phyloP scores from a whole-genome alignment of 78 protist species.

The Diacronema lutheri region DNA sequence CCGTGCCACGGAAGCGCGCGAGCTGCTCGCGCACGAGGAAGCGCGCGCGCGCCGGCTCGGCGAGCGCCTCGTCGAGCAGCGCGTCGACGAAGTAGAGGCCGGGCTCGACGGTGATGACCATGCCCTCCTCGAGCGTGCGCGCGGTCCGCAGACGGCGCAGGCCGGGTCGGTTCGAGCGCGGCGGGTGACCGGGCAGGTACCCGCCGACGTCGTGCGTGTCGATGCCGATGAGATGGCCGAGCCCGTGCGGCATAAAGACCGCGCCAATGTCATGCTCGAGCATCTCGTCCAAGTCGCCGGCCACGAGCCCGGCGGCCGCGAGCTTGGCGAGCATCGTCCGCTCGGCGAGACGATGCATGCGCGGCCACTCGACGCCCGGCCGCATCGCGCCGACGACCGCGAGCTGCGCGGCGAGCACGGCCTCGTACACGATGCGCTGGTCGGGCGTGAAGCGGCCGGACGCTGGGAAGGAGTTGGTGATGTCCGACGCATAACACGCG shows the following conservation, averaged over 20 bases:
- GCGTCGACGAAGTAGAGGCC: conserved; percentile 85
- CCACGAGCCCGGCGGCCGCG: conserved; percentile 53
- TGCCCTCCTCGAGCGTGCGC: conserved; percentile 64
- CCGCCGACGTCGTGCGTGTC: conserved; percentile 94
- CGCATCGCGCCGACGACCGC: not conserved
- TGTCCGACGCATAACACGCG: conserved; percentile 60
- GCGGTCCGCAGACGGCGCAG: conserved; percentile 49
- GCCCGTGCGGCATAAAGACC: conserved; percentile 87
- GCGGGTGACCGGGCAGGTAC: conserved; percentile 37
- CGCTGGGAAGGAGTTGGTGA: conserved; percentile 64
- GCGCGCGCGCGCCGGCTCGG: too few relatives aligned
- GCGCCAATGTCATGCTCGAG: conserved; percentile 47
- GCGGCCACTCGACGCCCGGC: conserved; percentile 35
- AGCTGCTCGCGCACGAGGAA: not conserved
- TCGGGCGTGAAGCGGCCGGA: conserved; percentile 30
- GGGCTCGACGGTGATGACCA: conserved; percentile 92
- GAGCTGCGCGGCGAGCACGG: conserved; percentile 39
- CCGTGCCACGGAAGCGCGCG: conserved; percentile 60
- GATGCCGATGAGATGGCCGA: conserved; percentile 92
- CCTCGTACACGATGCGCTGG: conserved; percentile 56
- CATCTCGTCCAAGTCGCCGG: conserved; percentile 60
- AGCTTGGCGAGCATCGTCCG: conserved; percentile 44
- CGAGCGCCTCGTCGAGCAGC: conserved; percentile 40
- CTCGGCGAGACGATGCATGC: conserved; percentile 35
- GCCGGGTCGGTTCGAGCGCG: not conserved